These are phyloP conservation scores for Heterobasidion occidentale DNA, from an alignment of 1,284 basidiomycete species.

Conservation along the genomic window DNA sequence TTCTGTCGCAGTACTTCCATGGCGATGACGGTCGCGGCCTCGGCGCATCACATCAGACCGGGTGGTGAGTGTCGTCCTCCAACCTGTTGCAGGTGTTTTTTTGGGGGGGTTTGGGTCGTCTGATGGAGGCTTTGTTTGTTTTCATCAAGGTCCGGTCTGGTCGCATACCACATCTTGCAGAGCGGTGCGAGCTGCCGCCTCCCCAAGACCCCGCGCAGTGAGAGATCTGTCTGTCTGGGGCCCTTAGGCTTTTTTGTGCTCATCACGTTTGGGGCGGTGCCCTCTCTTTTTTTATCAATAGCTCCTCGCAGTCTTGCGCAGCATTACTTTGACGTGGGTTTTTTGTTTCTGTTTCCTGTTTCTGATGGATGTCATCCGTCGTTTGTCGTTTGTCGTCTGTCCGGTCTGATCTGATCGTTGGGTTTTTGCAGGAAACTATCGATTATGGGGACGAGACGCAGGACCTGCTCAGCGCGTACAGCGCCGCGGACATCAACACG, in stretches of 20 bases:
- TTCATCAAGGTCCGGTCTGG: conserved; percentile 70
- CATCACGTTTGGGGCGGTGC: background rate
- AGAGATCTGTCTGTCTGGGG: conserved; percentile 24
- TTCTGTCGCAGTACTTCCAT: conserved; percentile 76
- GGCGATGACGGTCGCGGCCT: conserved; percentile 87
- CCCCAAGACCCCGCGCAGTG: conserved; percentile 84
- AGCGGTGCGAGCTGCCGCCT: conserved; percentile 79
- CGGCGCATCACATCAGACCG: conserved; percentile 96
- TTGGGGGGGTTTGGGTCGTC: background rate
- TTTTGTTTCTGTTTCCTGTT: background rate
- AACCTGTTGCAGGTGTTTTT: background rate
- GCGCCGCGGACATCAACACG: conserved; percentile 49
- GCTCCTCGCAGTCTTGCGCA: conserved; percentile 83
- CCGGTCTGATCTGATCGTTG: background rate
- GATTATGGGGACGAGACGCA: conserved; percentile 61
- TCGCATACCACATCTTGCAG: conserved; percentile 88
- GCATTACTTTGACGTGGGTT: conserved; percentile 85
- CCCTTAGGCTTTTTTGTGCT: no score
- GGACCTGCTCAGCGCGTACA: conserved; percentile 55
- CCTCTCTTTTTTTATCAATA: conserved; percentile 21
- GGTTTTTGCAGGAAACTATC: conserved; percentile 51
- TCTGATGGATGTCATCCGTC: conserved; percentile 15
- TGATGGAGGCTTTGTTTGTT: background rate
- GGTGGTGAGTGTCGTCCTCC: conserved; percentile 55
- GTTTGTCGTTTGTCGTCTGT: background rate